A percentile compares a stretch with the other conserved stretches of the same genome.
Conservation (phyloP, 1,284 basidiomycete species). For the Fomitopsis palustris region DNA sequence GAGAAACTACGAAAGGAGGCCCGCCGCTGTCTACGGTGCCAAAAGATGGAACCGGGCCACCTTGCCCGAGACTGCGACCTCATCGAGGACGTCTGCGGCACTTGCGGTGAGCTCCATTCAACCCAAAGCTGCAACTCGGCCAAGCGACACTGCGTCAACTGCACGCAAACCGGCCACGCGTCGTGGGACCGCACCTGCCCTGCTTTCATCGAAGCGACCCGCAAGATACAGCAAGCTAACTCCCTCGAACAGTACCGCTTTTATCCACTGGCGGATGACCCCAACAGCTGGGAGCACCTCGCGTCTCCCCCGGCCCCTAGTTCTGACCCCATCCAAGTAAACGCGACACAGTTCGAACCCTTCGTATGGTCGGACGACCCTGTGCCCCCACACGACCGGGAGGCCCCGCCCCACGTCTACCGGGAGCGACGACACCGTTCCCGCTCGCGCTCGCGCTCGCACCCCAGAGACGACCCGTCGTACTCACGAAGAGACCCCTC, state of each 20-base stretch:
- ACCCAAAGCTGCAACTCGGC: not conserved
- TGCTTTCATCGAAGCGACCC: not conserved
- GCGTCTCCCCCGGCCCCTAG: too few relatives aligned
- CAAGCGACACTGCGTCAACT: not conserved
- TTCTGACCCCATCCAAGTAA: too few relatives aligned
- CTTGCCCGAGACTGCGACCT: not conserved
- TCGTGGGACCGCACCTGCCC: not conserved
- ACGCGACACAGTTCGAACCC: too few relatives aligned
- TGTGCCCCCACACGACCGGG: too few relatives aligned
- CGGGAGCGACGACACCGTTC: too few relatives aligned
- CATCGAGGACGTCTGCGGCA: constrained; percentile 1
- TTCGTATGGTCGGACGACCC: too few relatives aligned
- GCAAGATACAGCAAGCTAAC: not conserved
- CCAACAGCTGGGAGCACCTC: not conserved
- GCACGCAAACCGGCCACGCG: not conserved
- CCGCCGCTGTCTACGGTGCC: constrained; percentile 10
- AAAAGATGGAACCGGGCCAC: constrained; percentile 4
- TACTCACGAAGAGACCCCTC: too few relatives aligned
- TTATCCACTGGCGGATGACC: not conserved
- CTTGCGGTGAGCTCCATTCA: constrained; percentile 2
- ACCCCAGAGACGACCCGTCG: too few relatives aligned
- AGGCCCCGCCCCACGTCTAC: too few relatives aligned
- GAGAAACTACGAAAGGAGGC: constrained; percentile 5
- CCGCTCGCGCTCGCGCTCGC: too few relatives aligned
- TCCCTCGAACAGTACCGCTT: not conserved